Percentiles rank a stretch among this genome's conserved stretches.
Evolutionary conservation across 2,329 filamentous ascomycete species (phyloP).

Genomic region (Hypomyces perniciosus): DNA sequence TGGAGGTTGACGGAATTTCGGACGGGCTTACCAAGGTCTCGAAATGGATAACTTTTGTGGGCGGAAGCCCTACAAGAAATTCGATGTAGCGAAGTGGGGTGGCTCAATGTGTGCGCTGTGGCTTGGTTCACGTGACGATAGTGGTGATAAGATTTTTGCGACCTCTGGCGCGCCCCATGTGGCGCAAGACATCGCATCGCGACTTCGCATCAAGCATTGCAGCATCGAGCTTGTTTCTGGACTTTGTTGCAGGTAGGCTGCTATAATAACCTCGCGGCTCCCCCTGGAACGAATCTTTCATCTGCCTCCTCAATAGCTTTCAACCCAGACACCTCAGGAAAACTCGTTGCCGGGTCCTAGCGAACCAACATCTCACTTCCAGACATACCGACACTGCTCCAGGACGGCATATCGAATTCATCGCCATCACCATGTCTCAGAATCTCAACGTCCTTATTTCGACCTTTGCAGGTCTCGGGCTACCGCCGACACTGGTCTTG

Average conservation of each 20-base stretch:
- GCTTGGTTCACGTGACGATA: conserved; percentile 29
- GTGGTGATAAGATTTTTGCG: conserved; percentile 22
- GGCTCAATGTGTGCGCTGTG: conserved; percentile 22
- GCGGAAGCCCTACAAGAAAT: conserved; percentile 37
- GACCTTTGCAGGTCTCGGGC: conserved; percentile 73
- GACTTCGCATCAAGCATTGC: not conserved
- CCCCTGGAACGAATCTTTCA: no score
- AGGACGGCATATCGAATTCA: not conserved
- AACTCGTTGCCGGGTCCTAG: not conserved
- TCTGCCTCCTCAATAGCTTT: not conserved
- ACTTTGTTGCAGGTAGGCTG: no score
- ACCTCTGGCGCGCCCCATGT: not conserved
- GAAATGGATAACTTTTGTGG: conserved; percentile 43
- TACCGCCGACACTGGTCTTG: conserved; percentile 79
- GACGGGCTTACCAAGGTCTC: conserved; percentile 31
- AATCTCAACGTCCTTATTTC: conserved; percentile 76
- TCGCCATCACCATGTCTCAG: conserved; percentile 6
- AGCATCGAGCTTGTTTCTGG: no score
- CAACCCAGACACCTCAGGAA: not conserved
- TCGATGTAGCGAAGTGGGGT: conserved; percentile 31
- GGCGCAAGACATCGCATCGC: conserved; percentile 5
- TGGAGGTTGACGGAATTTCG: conserved; percentile 38
- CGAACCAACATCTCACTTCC: not conserved
- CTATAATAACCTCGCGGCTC: no score
- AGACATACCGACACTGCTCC: not conserved